Evolutionary conservation across 2,329 filamentous ascomycete species (phyloP).

Genomic region (Cryphonectria japonica): DNA sequence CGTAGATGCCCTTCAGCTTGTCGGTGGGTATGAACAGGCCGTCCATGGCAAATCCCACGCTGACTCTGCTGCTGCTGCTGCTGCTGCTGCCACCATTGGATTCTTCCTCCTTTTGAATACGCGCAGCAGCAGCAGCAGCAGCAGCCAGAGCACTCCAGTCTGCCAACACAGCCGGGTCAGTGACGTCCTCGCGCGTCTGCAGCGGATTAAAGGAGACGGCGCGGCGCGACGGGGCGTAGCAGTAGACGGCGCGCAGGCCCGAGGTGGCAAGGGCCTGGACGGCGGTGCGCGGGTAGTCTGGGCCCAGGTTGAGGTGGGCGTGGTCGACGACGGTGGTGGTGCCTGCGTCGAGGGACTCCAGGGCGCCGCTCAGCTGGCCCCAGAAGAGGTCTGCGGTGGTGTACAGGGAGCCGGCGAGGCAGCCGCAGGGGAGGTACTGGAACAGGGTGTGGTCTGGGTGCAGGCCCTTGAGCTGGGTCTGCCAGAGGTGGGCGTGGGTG

Average conservation of each 20-base stretch:
- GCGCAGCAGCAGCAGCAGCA: slow-evolving; percentile 31
- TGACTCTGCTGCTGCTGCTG: slow-evolving; percentile 38
- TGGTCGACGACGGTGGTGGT: slow-evolving; percentile 48
- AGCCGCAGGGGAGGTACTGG: slow-evolving; percentile 39
- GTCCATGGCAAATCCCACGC: slow-evolving; percentile 49
- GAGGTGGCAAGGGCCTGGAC: slow-evolving; percentile 47
- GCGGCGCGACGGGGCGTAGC: slow-evolving; percentile 42
- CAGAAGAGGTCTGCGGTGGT: slow-evolving; percentile 50
- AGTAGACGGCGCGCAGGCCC: slow-evolving; percentile 51
- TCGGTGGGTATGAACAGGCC: slow-evolving; percentile 44
- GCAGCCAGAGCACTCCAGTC: slow-evolving; percentile 38
- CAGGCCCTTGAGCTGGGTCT: slow-evolving; percentile 39
- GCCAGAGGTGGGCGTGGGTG: slow-evolving; percentile 51
- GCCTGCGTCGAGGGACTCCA: slow-evolving; percentile 47
- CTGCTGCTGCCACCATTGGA: no score
- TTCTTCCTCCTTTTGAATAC: background rate
- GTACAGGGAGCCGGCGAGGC: slow-evolving; percentile 41
- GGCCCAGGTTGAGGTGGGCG: slow-evolving; percentile 39
- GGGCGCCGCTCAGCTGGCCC: slow-evolving; percentile 45
- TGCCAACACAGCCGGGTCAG: slow-evolving; percentile 41
- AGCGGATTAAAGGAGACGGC: slow-evolving; percentile 39
- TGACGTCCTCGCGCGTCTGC: slow-evolving; percentile 33
- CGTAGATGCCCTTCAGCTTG: slow-evolving; percentile 42
- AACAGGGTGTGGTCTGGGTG: slow-evolving; percentile 34
- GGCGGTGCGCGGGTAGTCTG: slow-evolving; percentile 40